Percentiles rank a stretch among this genome's conserved stretches.
These are phyloP conservation scores for Solanum boliviense DNA, from an alignment of 257 asterid species.

Conservation along the genomic window DNA sequence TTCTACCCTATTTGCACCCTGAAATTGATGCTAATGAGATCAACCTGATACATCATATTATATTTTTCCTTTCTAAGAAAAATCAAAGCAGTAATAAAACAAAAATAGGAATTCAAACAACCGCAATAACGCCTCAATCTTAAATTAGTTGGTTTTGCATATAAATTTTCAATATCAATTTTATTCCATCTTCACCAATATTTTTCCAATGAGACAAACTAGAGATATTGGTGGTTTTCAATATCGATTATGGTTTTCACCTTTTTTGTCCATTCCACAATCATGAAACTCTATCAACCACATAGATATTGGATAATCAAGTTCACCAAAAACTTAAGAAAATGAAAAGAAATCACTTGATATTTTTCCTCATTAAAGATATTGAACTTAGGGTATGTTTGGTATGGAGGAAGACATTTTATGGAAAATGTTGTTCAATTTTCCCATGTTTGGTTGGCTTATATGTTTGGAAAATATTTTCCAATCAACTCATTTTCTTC, in stretches of 20 bases:
- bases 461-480: not conserved
- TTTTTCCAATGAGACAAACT: not conserved
- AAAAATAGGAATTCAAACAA: not conserved
- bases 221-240: not conserved
- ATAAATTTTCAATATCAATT: not conserved
- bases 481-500: not conserved
- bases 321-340: not conserved
- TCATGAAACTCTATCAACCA: not conserved
- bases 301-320: not conserved
- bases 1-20: constrained; percentile 30
- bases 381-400: not conserved
- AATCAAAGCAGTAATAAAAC: not conserved
- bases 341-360: not conserved
- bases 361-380: not conserved
- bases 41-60: not conserved
- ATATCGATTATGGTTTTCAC: no score
- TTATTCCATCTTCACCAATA: not conserved
- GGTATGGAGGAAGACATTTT: not conserved
- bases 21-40: constrained; percentile 1
- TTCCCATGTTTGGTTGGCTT: not conserved
- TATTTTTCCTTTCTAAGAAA: not conserved
- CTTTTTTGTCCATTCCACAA: not conserved
- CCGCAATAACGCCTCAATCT: not conserved
- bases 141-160: not conserved
- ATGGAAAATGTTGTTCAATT: no score